Base-by-base conservation (phyloP, 2,329 filamentous ascomycete genomes). In the Madurella mycetomatis region DNA sequence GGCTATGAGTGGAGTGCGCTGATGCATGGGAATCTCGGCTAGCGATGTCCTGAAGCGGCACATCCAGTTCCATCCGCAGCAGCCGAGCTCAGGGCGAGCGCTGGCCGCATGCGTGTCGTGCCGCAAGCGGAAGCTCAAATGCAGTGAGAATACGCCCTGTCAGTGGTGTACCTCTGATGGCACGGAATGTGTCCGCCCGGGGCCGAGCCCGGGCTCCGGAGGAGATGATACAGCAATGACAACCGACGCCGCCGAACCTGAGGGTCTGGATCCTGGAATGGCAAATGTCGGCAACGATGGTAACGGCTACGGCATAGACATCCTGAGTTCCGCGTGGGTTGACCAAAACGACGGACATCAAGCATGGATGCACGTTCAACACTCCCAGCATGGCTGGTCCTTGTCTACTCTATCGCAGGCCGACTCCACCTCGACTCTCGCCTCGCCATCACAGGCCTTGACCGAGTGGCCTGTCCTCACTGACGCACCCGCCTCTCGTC, bases 1-100 rank as follows among this genome's bases (percentile, higher is more conserved):
- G 34, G 11, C 34, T 5, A 11, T 37, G 34, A 9, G 11, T 37
- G 11, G 7, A 4, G 9, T 37, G 34, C 4, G 13, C 34, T 37
- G 34, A 37, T 37, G 34, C 34, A 15, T 15, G 4, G 34, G 2
- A 15, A 15, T 37, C 34, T 37, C 34, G 34, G 7, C 9, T 42
- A 53, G 53, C 31, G 53, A 55, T 37, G 53, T 55, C 15, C 17
- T 55, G 39, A 55, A 49, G 41, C 43, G 53, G 3, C 53, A 55
- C 41, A 46, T 55, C 44, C 49, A 55, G 17, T 55, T 49, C 49
- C 53, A 55, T 32, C 53, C 53, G 5, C 44, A 55, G 32, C 34
- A 45, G 25, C n/a, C 40, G 13, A 46, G 17, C 12, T 13, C 42
- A 8, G 39, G 17, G 19, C 5, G 18, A 18, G 37, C 17, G 37